Evolutionary conservation across 176 grass and related monocot genomes (phyloP), one percentile per base, ranked within the genome.

Genomic region (Poa pratensis): DNA sequence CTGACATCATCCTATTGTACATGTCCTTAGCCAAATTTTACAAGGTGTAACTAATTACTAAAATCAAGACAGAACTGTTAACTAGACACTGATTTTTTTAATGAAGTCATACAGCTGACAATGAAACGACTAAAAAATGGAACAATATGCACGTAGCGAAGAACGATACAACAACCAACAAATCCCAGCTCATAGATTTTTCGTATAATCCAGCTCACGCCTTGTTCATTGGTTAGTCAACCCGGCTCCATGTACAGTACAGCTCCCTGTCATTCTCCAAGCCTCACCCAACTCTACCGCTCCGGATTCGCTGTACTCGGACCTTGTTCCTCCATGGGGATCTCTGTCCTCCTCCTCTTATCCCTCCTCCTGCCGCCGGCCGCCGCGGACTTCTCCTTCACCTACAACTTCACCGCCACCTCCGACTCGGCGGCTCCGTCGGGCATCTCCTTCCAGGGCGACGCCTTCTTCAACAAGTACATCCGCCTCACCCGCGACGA

Each of bases 381-480:
- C 37, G 6, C 81, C 60, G 18, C 81, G 28, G 35, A 59, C 42
- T 91, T 94, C 87, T 94, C 87, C 68, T 94, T 94, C 78, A 30
- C 87, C 0, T 92, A 91, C 77, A 94, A 94, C 70, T 94, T 94
- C 90, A 92, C 82, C n/a, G 62, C 89, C 52, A 51, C 65, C 66
- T 80, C 84, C 14, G 81, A 91, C 81, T 32, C 76, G 61, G 42
- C 76, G 61, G 68, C 85, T 43, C 85, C 90, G 27, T 82, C 85
- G 19, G 85, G 87, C 71, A 92, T 94, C 74, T 67, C 90, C 53
- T 94, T 94, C 87, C 89, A 94, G 74, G 92, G 92, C 75, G 90
- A 94, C 66, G 90, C 90, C 70, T 92, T 94, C 84, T 94, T 90
- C 90, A 92, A 92, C 84, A 94, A 92, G 92, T 78, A 76, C 37